Conservation (phyloP, 1,284 basidiomycete genomes). For the Leccinum subspadiceum region DNA sequence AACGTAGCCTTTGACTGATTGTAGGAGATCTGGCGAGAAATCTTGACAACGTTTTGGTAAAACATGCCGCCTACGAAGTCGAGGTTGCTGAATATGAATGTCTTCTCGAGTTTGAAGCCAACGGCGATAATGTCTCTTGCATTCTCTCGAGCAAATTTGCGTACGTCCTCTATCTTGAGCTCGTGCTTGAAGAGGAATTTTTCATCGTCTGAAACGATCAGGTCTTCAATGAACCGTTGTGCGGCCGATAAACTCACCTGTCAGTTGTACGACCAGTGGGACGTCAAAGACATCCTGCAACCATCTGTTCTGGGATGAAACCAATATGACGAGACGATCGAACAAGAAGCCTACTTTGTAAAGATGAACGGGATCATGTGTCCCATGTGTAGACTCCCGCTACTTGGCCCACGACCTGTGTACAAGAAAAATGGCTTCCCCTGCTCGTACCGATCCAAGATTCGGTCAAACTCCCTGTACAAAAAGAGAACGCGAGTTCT, state of each 20-base stretch:
- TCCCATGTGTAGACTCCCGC: constrained; percentile 96
- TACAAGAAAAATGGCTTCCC: constrained; percentile 98
- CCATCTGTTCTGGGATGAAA: constrained; percentile 59
- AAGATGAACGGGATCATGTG: constrained; percentile 98
- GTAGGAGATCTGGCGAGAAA: constrained; percentile 91
- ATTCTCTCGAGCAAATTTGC: constrained; percentile 83
- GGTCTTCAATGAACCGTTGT: neutral
- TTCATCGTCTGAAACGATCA: constrained; percentile 79
- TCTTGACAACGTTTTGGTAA: constrained; percentile 93
- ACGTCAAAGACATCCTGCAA: constrained; percentile 96
- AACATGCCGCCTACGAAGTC: constrained; percentile 90
- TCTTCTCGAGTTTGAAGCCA: constrained; percentile 90
- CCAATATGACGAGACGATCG: neutral
- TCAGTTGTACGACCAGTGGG: constrained; percentile 93
- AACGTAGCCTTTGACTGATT: constrained; percentile 95
- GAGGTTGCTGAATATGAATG: constrained; percentile 96
- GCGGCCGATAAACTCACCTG: constrained; percentile 49
- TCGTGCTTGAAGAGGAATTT: constrained; percentile 98
- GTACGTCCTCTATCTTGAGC: constrained; percentile 87
- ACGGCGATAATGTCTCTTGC: constrained; percentile 96
- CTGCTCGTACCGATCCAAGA: constrained; percentile 94
- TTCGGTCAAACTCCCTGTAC: constrained; percentile 86
- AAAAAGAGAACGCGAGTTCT: neutral
- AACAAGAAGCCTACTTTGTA: constrained; percentile 75
- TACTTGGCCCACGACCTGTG: constrained; percentile 95